Evolutionary conservation across 2,329 filamentous ascomycete genomes (phyloP).

Genomic region (Sarocladium strictum): DNA sequence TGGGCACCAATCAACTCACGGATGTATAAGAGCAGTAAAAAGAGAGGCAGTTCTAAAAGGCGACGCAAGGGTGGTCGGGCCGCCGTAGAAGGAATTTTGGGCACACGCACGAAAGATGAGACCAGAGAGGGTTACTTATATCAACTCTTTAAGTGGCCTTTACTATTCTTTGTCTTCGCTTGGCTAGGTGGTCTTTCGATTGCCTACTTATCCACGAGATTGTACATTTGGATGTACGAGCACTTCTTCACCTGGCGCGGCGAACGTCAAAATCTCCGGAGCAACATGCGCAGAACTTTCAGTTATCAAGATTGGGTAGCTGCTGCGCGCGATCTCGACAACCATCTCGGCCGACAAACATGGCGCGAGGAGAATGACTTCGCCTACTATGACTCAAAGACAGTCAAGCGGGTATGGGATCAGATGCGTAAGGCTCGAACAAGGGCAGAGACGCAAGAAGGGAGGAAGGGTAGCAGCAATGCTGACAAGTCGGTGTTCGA

Average conservation of each 20-base stretch:
- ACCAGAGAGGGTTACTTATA: constrained; percentile 93
- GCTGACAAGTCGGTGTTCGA: constrained; percentile 60
- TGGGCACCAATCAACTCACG: constrained; percentile 85
- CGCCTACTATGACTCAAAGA: constrained; percentile 84
- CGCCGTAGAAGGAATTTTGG: constrained; percentile 33
- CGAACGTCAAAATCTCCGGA: constrained; percentile 62
- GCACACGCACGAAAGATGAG: constrained; percentile 72
- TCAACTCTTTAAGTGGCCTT: constrained; percentile 82
- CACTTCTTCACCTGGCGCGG: constrained; percentile 88
- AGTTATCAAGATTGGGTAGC: constrained; percentile 80
- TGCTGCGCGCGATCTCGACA: constrained; percentile 73
- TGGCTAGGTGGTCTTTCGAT: constrained; percentile 71
- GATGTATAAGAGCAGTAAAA: constrained; percentile 38
- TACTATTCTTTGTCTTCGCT: constrained; percentile 70
- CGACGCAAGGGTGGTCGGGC: constrained; percentile 24
- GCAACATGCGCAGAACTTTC: constrained; percentile 62
- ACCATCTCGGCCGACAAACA: constrained; percentile 69
- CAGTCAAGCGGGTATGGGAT: constrained; percentile 68
- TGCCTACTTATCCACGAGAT: constrained; percentile 71
- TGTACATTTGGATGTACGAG: constrained; percentile 92
- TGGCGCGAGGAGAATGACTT: constrained; percentile 77
- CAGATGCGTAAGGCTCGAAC: constrained; percentile 64
- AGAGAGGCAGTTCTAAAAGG: constrained; percentile 26
- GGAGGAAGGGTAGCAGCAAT: constrained; percentile 24
- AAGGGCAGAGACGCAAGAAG: constrained; percentile 48